phyloP scores from a whole-genome alignment of 495 filamentous ascomycete genomes.

The Trichocladium uniseriatum region DNA sequence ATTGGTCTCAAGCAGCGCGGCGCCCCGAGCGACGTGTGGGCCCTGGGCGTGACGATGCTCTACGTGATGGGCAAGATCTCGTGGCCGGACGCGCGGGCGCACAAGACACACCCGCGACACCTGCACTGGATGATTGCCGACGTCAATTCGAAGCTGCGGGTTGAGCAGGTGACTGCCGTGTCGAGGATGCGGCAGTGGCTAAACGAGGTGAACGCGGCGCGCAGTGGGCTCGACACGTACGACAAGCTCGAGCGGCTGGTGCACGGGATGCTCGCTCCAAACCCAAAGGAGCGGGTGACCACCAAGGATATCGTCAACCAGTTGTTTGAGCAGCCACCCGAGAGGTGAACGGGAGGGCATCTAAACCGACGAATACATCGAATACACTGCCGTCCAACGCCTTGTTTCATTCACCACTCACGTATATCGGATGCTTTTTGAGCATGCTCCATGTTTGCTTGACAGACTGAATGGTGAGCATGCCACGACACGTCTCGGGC shows the following conservation, averaged over 20 bases:
- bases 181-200: constrained; percentile 41
- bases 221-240: constrained; percentile 24
- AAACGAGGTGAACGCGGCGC: constrained; percentile 32
- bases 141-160: constrained; percentile 23
- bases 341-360: constrained; percentile 14
- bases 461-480: no score
- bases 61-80: constrained; percentile 39
- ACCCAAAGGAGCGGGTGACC: constrained; percentile 34
- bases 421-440: no score
- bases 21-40: constrained; percentile 40
- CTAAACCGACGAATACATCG: neutral
- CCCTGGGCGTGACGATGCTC: constrained; percentile 41
- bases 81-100: constrained; percentile 37
- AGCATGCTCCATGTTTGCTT: no score
- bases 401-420: neutral
- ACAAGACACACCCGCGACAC: constrained; percentile 33
- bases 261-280: constrained; percentile 37
- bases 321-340: constrained; percentile 22
- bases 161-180: constrained; percentile 28
- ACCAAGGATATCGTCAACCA: constrained; percentile 33
- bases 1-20: constrained; percentile 39
- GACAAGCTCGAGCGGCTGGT: constrained; percentile 37
- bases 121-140: constrained; percentile 41
- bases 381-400: no score
- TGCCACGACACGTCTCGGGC: no score